Base-by-base conservation (phyloP, 2,329 filamentous ascomycete species). In the Aspergillus oerlinghausenensis region DNA sequence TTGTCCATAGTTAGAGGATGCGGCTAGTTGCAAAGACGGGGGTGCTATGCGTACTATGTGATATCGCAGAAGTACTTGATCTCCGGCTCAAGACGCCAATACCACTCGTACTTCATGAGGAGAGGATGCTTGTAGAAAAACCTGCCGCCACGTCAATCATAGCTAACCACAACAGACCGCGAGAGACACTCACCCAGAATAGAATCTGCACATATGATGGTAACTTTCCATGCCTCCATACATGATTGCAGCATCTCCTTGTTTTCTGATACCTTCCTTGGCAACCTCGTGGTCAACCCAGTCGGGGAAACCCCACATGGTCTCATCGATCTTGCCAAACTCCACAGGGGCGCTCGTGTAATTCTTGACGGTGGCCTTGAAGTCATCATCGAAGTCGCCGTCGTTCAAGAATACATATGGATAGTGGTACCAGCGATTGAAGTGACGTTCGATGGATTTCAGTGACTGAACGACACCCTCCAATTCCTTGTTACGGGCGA, bases 11-110 rank as follows among this genome's bases (percentile, higher is more conserved):
- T 80, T 59, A 79, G 73, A 51, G 61, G 48, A 29, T 49, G 3
- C 42, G 17, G 56, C 60, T 7, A 38, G 47, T 6, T 29, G 2
- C 48, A 21, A 14, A 49, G 11, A 25, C 35, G 11, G 29, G 11
- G 25, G n/a, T 19, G 64, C 68, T 47, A 72, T 28, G 28, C 85
- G 60, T 85, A 93, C 90, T 99, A 99, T 63, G 94, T 99, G 65
- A 99, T 97, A 73, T 99, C 94, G 76, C 94, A 99, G 79, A 99
- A 99, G 79, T 97, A 99, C 79, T 93, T 97, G 84, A 99, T 97
- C 77, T 99, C 94, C 63, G 94, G 94, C 82, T 99, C 94, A 67
- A 99, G 81, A 62, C 94, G 91, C 94, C 94, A 99, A 80, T 99
- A 99, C 94, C 94, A 99, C 72, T 97, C 92, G 77, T 97, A 99